Percentiles rank a stretch among this genome's conserved stretches.
phyloP scores from a whole-genome alignment of 306 rosid genomes.

The Cucumis sativus region Cucumber_9930_V3 NC_026655.2:31845001-31845500 shows the following conservation, averaged over 20 bases:
- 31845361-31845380: not conserved
- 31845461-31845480: not conserved
- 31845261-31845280: not conserved
- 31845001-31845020: no score
- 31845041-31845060: not conserved
- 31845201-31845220: not conserved
- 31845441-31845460: not conserved
- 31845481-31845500: not conserved
- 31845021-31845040: no score
- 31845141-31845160: not conserved
- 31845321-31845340: not conserved
- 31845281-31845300: not conserved
- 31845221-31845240: not conserved
- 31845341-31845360: not conserved
- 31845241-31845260: not conserved
- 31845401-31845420: not conserved
- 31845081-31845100: no score
- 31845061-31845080: not conserved
- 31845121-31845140: not conserved
- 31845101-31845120: not conserved
- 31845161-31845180: not conserved
- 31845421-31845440: not conserved
- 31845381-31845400: not conserved
- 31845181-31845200: not conserved
- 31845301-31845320: not conserved